A percentile compares a stretch with the other conserved stretches of the same genome.
Evolutionary conservation across 805 yeast genomes (phyloP).

Genomic region (Yarrowia sp.): DNA sequence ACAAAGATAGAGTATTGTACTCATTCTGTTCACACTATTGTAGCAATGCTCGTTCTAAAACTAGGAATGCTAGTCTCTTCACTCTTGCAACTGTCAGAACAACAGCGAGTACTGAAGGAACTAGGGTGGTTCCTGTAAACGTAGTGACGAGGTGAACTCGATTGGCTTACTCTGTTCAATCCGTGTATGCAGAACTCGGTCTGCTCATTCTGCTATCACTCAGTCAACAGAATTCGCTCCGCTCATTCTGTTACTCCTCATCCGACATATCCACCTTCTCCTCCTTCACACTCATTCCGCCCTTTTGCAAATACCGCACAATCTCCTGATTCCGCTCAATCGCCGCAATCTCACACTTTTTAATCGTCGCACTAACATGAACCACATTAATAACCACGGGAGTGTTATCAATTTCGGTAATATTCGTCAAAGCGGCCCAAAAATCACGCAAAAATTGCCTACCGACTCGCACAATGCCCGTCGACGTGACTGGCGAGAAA

Average conservation of each 20-base stretch:
- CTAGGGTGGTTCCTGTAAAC: too few species aligned
- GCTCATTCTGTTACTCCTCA: constrained; percentile 4
- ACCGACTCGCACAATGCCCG: constrained; percentile 78
- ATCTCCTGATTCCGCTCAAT: constrained; percentile 36
- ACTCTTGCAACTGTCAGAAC: too few species aligned
- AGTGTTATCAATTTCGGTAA: constrained; percentile 47
- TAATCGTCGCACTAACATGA: constrained; percentile 82
- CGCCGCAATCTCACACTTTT: constrained; percentile 72
- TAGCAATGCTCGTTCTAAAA: too few species aligned
- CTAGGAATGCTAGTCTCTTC: too few species aligned
- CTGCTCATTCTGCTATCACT: too few species aligned
- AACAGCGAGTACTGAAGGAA: too few species aligned
- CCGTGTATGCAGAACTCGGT: too few species aligned
- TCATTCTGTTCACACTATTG: too few species aligned
- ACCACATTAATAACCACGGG: constrained; percentile 56
- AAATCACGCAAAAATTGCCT: constrained; percentile 60
- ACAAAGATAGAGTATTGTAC: too few species aligned
- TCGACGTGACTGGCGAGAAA: constrained; percentile 74
- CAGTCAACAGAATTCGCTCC: not conserved
- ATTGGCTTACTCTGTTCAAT: too few species aligned
- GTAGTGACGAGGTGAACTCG: too few species aligned
- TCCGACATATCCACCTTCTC: not conserved
- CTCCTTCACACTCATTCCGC: not conserved
- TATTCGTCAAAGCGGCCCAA: constrained; percentile 56
- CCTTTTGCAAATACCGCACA: constrained; percentile 1